Evolutionary conservation across 2,329 filamentous ascomycete genomes (phyloP).

Genomic region (Fusarium sp.): DNA sequence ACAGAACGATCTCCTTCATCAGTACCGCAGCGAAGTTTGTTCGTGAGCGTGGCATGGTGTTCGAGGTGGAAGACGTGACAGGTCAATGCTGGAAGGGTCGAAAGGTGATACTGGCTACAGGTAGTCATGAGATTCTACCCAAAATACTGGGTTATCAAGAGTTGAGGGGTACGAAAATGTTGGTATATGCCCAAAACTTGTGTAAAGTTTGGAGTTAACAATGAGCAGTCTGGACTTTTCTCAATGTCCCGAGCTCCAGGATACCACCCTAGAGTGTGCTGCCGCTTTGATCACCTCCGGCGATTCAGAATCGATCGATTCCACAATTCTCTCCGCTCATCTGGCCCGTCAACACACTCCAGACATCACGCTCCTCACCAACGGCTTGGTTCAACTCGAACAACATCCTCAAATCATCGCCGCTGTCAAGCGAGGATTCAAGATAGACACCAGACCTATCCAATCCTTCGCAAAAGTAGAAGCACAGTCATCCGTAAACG

Average conservation of each 20-base stretch:
- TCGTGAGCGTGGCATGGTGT: neutral
- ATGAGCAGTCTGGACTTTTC: neutral
- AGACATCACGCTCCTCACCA: neutral
- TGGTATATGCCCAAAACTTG: fast-evolving
- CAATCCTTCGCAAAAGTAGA: fast-evolving
- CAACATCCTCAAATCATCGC: neutral
- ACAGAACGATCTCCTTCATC: neutral
- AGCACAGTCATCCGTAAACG: neutral
- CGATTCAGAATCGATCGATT: neutral
- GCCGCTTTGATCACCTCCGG: neutral
- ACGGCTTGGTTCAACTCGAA: neutral
- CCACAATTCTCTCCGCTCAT: neutral
- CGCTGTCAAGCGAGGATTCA: fast-evolving
- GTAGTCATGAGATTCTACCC: fast-evolving
- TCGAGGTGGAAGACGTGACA: neutral
- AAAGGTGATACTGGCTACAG: neutral
- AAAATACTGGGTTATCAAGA: neutral
- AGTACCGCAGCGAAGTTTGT: neutral
- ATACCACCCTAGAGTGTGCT: fast-evolving
- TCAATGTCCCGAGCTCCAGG: no score
- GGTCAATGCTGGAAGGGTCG: neutral
- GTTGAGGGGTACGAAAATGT: neutral
- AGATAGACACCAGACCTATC: neutral
- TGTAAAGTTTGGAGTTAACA: fast-evolving
- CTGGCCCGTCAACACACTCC: neutral